Conservation (phyloP, 805 yeast species). For the Huiozyma naganishii region DNA sequence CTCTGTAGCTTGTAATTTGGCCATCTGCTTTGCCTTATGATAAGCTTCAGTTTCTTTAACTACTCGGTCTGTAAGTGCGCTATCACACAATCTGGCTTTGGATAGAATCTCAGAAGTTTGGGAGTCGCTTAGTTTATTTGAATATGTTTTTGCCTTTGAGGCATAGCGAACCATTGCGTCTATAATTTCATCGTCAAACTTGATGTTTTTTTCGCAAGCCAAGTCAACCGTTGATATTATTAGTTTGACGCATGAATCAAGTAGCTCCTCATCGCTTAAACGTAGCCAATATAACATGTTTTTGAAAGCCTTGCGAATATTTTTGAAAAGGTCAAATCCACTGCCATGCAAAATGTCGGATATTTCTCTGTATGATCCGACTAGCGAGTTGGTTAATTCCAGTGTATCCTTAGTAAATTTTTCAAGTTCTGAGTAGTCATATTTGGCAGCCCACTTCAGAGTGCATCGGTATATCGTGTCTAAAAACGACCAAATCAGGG, state of each 20-base stretch:
- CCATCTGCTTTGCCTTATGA: conserved; percentile 23
- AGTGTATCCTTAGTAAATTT: conserved; percentile 83
- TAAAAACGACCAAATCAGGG: conserved; percentile 58
- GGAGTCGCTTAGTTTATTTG: conserved; percentile 56
- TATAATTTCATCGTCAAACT: conserved; percentile 42
- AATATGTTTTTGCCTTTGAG: conserved; percentile 51
- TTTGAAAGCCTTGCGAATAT: conserved; percentile 51
- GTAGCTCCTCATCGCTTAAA: conserved; percentile 64
- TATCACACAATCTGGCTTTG: conserved; percentile 48
- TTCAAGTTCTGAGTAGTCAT: conserved; percentile 44
- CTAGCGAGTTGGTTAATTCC: conserved; percentile 58
- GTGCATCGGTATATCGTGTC: conserved; percentile 59
- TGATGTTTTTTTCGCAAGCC: conserved; percentile 43
- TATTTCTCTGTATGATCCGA: conserved; percentile 54
- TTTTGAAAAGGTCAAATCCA: conserved; percentile 33
- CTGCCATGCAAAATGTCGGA: conserved; percentile 29
- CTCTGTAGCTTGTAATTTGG: conserved; percentile 5
- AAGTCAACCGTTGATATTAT: conserved; percentile 57
- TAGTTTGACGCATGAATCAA: conserved; percentile 55
- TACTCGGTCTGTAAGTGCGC: conserved; percentile 42
- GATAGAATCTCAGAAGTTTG: conserved; percentile 56
- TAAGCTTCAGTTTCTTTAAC: conserved; percentile 33
- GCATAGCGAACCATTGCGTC: conserved; percentile 53
- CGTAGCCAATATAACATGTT: conserved; percentile 72
- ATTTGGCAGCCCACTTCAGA: conserved; percentile 61